Conservation (phyloP, 1,284 basidiomycete genomes). For the Mycosarcoma mackinlayi region DNA sequence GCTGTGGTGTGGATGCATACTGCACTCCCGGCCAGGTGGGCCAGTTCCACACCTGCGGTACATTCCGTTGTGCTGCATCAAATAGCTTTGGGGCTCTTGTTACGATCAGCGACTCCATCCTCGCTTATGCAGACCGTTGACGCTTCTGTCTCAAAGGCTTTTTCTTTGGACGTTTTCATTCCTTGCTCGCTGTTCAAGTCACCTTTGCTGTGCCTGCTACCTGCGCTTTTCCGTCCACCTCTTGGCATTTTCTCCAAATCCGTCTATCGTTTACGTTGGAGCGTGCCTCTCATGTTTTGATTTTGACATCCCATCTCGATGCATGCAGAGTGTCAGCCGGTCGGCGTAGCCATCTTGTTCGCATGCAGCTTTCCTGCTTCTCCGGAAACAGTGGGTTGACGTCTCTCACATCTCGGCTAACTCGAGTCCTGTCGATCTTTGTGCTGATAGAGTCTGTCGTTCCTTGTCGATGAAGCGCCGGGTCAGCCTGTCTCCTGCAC, state of each 20-base stretch:
- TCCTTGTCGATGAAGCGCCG: neutral
- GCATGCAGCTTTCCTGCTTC: slow-evolving; percentile 9
- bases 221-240: slow-evolving; percentile 6
- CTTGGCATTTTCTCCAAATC: slow-evolving; percentile 16
- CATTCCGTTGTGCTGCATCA: slow-evolving; percentile 38
- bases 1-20: slow-evolving; percentile 20
- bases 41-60: neutral
- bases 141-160: slow-evolving; percentile 30
- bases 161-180: slow-evolving; percentile 7
- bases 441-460: too few relatives aligned
- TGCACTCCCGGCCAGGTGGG: slow-evolving; percentile 6
- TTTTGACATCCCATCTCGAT: slow-evolving; percentile 9
- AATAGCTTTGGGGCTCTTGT: neutral
- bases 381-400: slow-evolving; percentile 24
- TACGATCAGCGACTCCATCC: neutral
- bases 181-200: slow-evolving; percentile 3
- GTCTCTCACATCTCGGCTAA: neutral
- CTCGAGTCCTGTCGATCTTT: neutral
- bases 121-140: slow-evolving; percentile 22
- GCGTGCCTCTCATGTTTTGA: slow-evolving; percentile 13
- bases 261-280: slow-evolving; percentile 1
- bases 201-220: slow-evolving; percentile 1
- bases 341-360: neutral
- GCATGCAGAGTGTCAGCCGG: neutral
- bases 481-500: too few relatives aligned